A percentile compares a stretch with the other conserved stretches of the same genome.
phyloP scores from a whole-genome alignment of 805 yeast genomes.

The Myxozyma neotropica region DNA sequence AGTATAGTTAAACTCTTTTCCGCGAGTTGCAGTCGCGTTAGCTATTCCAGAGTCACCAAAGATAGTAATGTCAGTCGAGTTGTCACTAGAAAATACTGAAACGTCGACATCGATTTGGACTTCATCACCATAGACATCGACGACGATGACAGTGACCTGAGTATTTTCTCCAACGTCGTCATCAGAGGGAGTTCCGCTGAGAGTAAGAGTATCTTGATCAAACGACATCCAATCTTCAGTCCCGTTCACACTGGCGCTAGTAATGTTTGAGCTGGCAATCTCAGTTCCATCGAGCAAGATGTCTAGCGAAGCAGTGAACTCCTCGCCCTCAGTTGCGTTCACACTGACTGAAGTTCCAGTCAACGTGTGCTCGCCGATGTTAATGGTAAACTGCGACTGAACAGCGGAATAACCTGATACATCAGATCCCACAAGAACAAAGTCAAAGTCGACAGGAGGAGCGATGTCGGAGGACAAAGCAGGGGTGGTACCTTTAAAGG shows the following conservation, averaged over 20 bases:
- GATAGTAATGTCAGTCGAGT: conserved; percentile 46
- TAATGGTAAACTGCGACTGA: conserved; percentile 65
- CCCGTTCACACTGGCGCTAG: conserved; percentile 53
- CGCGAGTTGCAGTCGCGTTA: conserved; percentile 46
- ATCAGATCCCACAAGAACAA: conserved; percentile 79
- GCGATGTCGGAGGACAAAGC: conserved; percentile 83
- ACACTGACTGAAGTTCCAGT: conserved; percentile 56
- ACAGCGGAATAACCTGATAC: conserved; percentile 72
- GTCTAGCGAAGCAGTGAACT: conserved; percentile 52
- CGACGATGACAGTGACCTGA: conserved; percentile 49
- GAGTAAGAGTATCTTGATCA: conserved; percentile 60
- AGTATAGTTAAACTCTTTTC: conserved; percentile 68
- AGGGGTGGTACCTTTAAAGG: conserved; percentile 88
- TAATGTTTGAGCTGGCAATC: conserved; percentile 56
- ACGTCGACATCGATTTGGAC: conserved; percentile 36
- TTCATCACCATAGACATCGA: conserved; percentile 43
- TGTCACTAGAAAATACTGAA: conserved; percentile 11
- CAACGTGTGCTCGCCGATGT: conserved; percentile 87
- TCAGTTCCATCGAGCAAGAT: conserved; percentile 62
- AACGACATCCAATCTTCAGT: conserved; percentile 74
- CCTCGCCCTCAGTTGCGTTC: conserved; percentile 67
- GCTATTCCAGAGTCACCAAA: conserved; percentile 51
- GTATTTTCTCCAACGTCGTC: conserved; percentile 39
- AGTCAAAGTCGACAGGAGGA: conserved; percentile 72
- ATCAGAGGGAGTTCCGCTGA: conserved; percentile 66